Conservation (phyloP, 257 asterid genomes). For the Linderniella brevidens region DNA sequence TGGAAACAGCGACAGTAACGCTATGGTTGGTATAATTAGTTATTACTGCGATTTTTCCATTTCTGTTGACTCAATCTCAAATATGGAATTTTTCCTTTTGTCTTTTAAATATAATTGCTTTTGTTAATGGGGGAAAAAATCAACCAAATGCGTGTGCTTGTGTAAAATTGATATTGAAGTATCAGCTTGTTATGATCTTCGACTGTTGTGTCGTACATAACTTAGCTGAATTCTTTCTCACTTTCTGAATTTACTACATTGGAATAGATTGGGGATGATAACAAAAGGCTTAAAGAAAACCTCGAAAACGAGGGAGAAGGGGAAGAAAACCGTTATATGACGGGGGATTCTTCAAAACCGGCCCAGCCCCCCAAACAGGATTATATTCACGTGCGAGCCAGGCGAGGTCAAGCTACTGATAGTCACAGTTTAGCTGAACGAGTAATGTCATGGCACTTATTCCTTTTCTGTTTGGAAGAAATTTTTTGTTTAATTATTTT, state of each 20-base stretch:
- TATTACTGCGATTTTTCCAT: background rate
- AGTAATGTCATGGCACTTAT: conserved; percentile 15
- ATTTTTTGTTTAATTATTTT: background rate
- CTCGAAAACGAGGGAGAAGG: background rate
- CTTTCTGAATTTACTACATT: background rate
- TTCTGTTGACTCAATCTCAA: background rate
- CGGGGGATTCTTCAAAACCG: background rate
- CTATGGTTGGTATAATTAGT: background rate
- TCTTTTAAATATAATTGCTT: too few species aligned
- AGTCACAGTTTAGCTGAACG: conserved; percentile 67
- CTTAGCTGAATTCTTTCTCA: background rate
- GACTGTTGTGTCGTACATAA: too few species aligned
- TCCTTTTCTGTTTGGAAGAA: background rate
- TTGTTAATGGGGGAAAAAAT: too few species aligned
- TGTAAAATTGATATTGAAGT: too few species aligned
- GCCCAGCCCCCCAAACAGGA: conserved; percentile 43
- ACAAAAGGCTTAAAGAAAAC: background rate
- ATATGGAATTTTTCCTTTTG: too few species aligned
- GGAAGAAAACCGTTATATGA: background rate
- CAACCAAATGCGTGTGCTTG: too few species aligned
- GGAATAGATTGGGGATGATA: conserved; percentile 2
- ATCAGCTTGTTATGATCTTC: background rate
- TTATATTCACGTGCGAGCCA: conserved; percentile 58
- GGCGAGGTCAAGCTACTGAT: conserved; percentile 70
- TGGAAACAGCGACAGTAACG: conserved; percentile 3